Evolutionary conservation across 176 grass and related monocot species (phyloP).

Genomic region (Aegilops umbellulata): DNA sequence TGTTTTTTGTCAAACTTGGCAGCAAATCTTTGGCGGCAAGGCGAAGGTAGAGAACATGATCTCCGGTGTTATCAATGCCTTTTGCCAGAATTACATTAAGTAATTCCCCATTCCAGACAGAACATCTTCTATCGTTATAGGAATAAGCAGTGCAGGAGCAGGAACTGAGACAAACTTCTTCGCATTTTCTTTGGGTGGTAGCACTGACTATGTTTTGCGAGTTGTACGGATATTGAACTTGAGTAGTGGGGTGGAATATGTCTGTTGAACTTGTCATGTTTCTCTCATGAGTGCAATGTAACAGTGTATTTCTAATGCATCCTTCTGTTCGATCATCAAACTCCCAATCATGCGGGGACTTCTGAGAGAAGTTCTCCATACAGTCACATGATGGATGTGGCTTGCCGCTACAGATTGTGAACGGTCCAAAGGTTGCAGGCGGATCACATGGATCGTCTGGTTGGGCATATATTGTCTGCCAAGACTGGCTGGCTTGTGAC

Average conservation of each 20-base stretch:
- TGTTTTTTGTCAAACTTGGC: not conserved
- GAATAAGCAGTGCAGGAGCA: constrained; percentile 4
- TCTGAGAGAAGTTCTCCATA: not conserved
- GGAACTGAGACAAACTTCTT: not conserved
- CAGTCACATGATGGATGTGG: not conserved
- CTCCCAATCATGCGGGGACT: not conserved
- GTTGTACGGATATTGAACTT: not conserved
- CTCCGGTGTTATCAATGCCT: not conserved
- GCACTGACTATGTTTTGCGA: not conserved
- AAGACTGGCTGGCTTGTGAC: not conserved
- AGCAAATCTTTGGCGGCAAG: not conserved
- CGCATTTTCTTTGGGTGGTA: not conserved
- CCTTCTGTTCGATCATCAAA: not conserved
- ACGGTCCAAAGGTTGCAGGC: not conserved
- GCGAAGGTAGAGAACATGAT: not conserved
- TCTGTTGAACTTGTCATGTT: not conserved
- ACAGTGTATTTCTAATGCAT: not conserved
- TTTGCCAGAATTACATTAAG: not conserved
- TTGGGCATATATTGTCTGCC: not conserved
- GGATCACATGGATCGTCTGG: not conserved
- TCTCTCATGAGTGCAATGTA: not conserved
- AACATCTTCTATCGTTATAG: not conserved
- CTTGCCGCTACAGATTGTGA: not conserved
- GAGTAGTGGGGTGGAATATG: not conserved
- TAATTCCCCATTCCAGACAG: not conserved